Conservation (phyloP, 2,329 filamentous ascomycete species). For the Chaetothyriales sp. region DNA sequence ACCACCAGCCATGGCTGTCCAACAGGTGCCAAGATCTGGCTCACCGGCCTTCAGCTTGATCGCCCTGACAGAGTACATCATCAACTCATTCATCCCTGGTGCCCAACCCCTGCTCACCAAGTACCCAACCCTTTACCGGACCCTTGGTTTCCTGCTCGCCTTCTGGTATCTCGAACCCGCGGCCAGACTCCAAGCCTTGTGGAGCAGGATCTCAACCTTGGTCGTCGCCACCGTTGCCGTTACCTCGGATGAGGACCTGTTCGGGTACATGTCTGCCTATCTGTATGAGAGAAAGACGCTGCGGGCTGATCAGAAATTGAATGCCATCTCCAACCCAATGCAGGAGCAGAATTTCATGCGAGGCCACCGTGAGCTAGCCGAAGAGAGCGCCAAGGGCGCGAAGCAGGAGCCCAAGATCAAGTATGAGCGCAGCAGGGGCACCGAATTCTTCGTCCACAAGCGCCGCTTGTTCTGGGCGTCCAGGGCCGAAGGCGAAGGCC, state of each 20-base stretch:
- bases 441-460: slow-evolving; percentile 16
- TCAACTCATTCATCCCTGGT: slow-evolving; percentile 15
- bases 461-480: slow-evolving; percentile 11
- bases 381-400: slow-evolving; percentile 10
- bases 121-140: slow-evolving; percentile 14
- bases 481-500: slow-evolving; percentile 12
- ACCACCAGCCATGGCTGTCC: neutral
- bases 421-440: slow-evolving; percentile 17
- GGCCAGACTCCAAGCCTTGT: slow-evolving; percentile 12
- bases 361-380: slow-evolving; percentile 12
- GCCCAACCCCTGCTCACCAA: slow-evolving; percentile 15
- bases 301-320: slow-evolving; percentile 14
- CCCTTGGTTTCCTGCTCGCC: slow-evolving; percentile 16
- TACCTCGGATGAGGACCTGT: slow-evolving; percentile 18
- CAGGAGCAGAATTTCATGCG: slow-evolving; percentile 6
- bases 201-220: slow-evolving; percentile 13
- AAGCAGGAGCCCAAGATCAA: slow-evolving; percentile 16
- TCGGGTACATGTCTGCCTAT: slow-evolving; percentile 14
- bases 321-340: slow-evolving; percentile 13
- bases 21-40: neutral
- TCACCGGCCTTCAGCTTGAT: neutral
- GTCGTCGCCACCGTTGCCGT: slow-evolving; percentile 14
- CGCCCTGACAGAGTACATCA: slow-evolving; percentile 13
- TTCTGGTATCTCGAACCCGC: slow-evolving; percentile 17
- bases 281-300: slow-evolving; percentile 13